These are phyloP conservation scores for Mycena rebaudengoi DNA, from an alignment of 768 basidiomycete species.

Conservation along the genomic window DNA sequence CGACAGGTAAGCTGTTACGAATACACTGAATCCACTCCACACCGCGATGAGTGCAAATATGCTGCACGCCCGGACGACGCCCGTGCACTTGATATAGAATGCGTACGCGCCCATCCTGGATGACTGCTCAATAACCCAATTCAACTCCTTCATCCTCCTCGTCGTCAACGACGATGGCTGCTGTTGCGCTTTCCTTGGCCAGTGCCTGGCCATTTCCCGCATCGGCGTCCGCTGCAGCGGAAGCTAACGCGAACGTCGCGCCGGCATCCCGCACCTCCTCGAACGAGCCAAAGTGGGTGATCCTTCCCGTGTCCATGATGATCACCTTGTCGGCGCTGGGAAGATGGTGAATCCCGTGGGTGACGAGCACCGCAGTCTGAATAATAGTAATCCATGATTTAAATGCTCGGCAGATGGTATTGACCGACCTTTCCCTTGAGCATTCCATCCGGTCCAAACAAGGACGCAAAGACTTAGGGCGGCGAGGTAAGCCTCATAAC, in stretches of 20 bases:
- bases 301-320: conserved; percentile 2
- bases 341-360: conserved; percentile 15
- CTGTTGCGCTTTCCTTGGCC: conserved; percentile 1
- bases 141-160: conserved; percentile 14
- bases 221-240: neutral
- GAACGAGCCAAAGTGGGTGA: conserved; percentile 14
- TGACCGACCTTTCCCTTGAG: conserved; percentile 5
- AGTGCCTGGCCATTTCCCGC: neutral
- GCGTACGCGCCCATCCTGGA: conserved; percentile 1
- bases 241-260: neutral
- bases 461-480: conserved; percentile 9
- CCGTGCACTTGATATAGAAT: conserved; percentile 9
- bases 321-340: conserved; percentile 11
- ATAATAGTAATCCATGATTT: neutral
- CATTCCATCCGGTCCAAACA: conserved; percentile 10
- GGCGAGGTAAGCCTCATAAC: neutral
- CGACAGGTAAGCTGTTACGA: neutral
- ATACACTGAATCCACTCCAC: neutral
- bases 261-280: conserved; percentile 11
- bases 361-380: conserved; percentile 15
- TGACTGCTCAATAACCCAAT: conserved; percentile 1
- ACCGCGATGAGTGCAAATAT: neutral
- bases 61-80: neutral
- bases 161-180: conserved; percentile 1
- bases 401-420: neutral